phyloP scores from a whole-genome alignment of 345 rosid species.

The Zanthoxylum bungeanum region DNA sequence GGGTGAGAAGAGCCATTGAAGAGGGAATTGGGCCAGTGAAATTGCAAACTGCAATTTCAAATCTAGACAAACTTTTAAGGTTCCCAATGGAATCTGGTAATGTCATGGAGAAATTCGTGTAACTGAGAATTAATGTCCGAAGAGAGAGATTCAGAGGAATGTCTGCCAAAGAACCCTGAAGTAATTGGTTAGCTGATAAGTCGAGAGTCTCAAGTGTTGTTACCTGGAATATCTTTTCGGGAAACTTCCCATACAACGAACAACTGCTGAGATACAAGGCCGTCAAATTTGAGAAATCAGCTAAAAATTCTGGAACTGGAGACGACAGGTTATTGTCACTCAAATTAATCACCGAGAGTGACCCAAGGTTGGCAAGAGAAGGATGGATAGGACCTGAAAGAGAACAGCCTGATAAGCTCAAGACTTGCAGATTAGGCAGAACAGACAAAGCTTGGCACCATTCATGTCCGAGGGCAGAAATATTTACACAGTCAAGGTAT shows the following conservation, averaged over 20 bases:
- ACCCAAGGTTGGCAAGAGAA: conserved; percentile 10
- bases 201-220: conserved; percentile 30
- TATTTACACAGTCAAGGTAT: conserved; percentile 27
- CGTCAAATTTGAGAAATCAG: conserved; percentile 11
- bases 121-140: conserved; percentile 12
- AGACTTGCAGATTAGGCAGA: conserved; percentile 17
- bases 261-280: conserved; percentile 17
- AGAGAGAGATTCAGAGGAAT: conserved; percentile 20
- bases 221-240: conserved; percentile 22
- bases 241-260: conserved; percentile 27
- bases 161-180: conserved; percentile 23
- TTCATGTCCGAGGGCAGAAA: conserved; percentile 19
- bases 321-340: conserved; percentile 17
- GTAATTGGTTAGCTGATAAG: conserved; percentile 9
- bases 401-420: conserved; percentile 28
- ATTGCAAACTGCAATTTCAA: conserved; percentile 15
- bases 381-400: conserved; percentile 30
- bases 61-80: conserved; percentile 12
- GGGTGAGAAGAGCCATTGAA: conserved; percentile 19
- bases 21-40: conserved; percentile 32
- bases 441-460: conserved; percentile 34
- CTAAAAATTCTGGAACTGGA: conserved; percentile 24
- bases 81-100: conserved; percentile 35
- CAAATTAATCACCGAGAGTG: conserved; percentile 23
- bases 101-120: conserved; percentile 27